Percentiles rank a stretch among this genome's conserved stretches.
These are phyloP conservation scores for Opeltia flavorubescens DNA, from an alignment of 495 filamentous ascomycete genomes.

Conservation along the genomic window DNA sequence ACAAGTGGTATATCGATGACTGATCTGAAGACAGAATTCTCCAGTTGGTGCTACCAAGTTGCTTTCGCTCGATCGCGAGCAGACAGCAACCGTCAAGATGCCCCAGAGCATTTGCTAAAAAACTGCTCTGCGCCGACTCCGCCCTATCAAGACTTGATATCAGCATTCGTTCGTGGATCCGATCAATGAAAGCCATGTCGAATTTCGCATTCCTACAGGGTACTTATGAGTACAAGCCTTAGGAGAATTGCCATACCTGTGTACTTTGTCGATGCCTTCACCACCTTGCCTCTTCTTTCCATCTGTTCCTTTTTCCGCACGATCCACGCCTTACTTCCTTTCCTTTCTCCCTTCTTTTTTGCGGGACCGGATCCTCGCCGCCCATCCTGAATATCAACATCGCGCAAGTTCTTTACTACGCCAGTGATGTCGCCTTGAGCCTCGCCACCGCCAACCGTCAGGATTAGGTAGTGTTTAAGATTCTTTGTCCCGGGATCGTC, in stretches of 20 bases:
- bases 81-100: no score
- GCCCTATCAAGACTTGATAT: no score
- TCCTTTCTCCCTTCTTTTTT: constrained; percentile 40
- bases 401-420: constrained; percentile 74
- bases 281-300: constrained; percentile 84
- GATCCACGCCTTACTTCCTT: constrained; percentile 84
- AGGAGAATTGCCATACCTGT: no score
- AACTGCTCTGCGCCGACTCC: no score
- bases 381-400: constrained; percentile 64
- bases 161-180: no score
- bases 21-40: no score
- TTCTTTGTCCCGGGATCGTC: constrained; percentile 95
- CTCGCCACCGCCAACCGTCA: constrained; percentile 78
- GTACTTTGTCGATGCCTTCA: constrained; percentile 81
- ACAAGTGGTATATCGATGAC: no score
- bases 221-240: no score
- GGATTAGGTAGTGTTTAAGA: constrained; percentile 80
- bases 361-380: constrained; percentile 39
- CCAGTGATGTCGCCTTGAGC: constrained; percentile 68
- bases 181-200: no score
- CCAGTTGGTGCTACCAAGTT: no score
- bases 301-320: constrained; percentile 91
- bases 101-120: no score
- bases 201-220: no score
- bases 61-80: not conserved